Percentiles rank a stretch among this genome's conserved stretches.
phyloP scores from a whole-genome alignment of 1,139 yeast genomes.

The Magnusiomyces tetraspermus region DNA sequence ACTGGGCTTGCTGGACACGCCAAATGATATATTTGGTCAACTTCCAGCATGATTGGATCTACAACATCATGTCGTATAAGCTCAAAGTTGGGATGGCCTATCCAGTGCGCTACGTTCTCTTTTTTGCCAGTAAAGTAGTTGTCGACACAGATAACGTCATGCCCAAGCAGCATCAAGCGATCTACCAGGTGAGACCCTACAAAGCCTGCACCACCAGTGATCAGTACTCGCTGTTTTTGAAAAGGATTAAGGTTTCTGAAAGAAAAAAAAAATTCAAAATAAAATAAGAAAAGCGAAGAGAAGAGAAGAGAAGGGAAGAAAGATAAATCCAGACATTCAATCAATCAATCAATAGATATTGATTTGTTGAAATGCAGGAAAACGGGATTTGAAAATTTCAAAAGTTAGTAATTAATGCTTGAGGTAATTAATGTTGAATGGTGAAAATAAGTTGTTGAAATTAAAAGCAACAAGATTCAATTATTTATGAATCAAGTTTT shows the following conservation, averaged over 20 bases:
- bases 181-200: constrained; percentile 24
- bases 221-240: constrained; percentile 20
- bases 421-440: too few species aligned
- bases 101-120: constrained; percentile 23
- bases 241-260: constrained; percentile 20
- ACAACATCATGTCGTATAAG: constrained; percentile 24
- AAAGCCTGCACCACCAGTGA: constrained; percentile 25
- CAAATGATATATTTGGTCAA: constrained; percentile 24
- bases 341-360: too few species aligned
- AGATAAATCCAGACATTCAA: too few species aligned
- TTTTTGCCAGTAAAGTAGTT: constrained; percentile 25
- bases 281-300: neutral
- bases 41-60: constrained; percentile 23
- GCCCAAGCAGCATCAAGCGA: constrained; percentile 22
- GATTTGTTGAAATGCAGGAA: too few species aligned
- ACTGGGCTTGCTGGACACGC: constrained; percentile 26
- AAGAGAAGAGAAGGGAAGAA: too few species aligned
- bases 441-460: neutral
- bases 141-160: constrained; percentile 23
- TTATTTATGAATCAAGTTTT: too few species aligned
- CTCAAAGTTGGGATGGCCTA: constrained; percentile 25
- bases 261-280: neutral
- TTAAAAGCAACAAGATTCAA: neutral
- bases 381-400: too few species aligned
- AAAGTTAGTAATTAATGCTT: too few species aligned